These are phyloP conservation scores for Aspergillus thermomutatus DNA, from an alignment of 2,329 filamentous ascomycete species.

Conservation along the genomic window DNA sequence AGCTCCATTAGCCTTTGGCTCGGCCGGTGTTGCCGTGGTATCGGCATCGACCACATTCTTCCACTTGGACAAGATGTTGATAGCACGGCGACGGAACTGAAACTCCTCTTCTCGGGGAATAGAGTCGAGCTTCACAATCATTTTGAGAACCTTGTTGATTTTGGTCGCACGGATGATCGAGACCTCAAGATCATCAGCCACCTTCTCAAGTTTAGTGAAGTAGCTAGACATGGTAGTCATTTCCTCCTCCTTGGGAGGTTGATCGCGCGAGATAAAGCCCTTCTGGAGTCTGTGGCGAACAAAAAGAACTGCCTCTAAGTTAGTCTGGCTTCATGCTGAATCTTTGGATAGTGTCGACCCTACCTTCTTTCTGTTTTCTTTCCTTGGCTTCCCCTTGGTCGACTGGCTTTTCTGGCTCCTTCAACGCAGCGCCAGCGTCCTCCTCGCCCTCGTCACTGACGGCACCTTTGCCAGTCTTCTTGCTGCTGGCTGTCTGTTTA, in stretches of 20 bases:
- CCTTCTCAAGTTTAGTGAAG: slow-evolving; percentile 69
- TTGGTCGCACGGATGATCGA: slow-evolving; percentile 87
- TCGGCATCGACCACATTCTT: slow-evolving; percentile 73
- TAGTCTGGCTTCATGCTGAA: slow-evolving; percentile 6
- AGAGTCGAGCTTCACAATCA: slow-evolving; percentile 78
- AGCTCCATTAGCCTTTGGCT: slow-evolving; percentile 42
- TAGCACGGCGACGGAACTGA: slow-evolving; percentile 80
- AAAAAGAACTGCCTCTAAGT: slow-evolving; percentile 65
- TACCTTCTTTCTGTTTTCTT: slow-evolving; percentile 58
- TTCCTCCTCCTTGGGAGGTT: slow-evolving; percentile 74
- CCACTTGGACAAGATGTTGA: slow-evolving; percentile 81
- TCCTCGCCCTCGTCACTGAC: slow-evolving; percentile 58
- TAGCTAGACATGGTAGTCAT: slow-evolving; percentile 45
- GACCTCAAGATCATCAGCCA: slow-evolving; percentile 71
- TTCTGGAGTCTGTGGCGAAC: slow-evolving; percentile 93
- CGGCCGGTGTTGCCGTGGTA: slow-evolving; percentile 38
- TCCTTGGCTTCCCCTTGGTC: slow-evolving; percentile 54
- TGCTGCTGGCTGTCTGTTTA: slow-evolving; percentile 53
- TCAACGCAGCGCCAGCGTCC: slow-evolving; percentile 53
- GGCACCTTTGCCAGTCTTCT: slow-evolving; percentile 57
- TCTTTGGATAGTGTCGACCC: slow-evolving; percentile 8
- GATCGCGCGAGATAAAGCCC: slow-evolving; percentile 80
- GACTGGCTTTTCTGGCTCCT: slow-evolving; percentile 51
- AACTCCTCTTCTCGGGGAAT: slow-evolving; percentile 89
- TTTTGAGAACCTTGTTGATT: slow-evolving; percentile 98